These are phyloP conservation scores for Ophiostoma fasciatum DNA, from an alignment of 2,329 filamentous ascomycete species.

Conservation along the genomic window DNA sequence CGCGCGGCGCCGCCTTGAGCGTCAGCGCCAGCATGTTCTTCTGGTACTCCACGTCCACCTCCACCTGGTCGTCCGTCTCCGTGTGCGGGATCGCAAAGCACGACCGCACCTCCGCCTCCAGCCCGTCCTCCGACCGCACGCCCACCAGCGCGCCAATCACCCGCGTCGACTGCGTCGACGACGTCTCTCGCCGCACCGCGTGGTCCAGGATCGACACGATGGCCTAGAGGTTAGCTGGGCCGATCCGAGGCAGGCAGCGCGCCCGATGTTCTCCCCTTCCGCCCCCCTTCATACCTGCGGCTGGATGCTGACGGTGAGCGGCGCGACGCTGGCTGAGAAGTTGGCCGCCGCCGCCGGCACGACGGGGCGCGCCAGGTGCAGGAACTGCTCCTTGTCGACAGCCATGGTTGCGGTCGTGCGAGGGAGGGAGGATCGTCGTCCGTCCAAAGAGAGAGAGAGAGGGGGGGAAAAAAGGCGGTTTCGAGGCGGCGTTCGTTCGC, in stretches of 20 bases:
- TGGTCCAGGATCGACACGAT: slow-evolving; percentile 79
- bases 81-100: slow-evolving; percentile 98
- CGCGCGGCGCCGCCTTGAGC: slow-evolving; percentile 84
- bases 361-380: slow-evolving; percentile 86
- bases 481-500: too few species aligned
- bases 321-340: slow-evolving; percentile 73
- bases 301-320: slow-evolving; percentile 87
- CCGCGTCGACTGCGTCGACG: slow-evolving; percentile 70
- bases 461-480: slow-evolving; percentile 7
- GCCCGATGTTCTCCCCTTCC: too few species aligned
- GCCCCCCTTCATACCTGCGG: slow-evolving; percentile 88
- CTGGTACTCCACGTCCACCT: slow-evolving; percentile 99
- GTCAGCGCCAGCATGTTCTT: slow-evolving; percentile 97
- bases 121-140: slow-evolving; percentile 87
- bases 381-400: slow-evolving; percentile 65
- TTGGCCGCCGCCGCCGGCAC: slow-evolving; percentile 66
- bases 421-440: too few species aligned
- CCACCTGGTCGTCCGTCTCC: slow-evolving; percentile 95
- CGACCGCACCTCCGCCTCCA: slow-evolving; percentile 87
- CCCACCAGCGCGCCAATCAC: slow-evolving; percentile 95
- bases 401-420: slow-evolving; percentile 58
- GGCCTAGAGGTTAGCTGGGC: slow-evolving; percentile 26
- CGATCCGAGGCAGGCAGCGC: slow-evolving; percentile 7
- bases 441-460: too few species aligned
- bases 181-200: slow-evolving; percentile 69